phyloP scores from a whole-genome alignment of 345 rosid species.

The Syzygium jambos region DNA sequence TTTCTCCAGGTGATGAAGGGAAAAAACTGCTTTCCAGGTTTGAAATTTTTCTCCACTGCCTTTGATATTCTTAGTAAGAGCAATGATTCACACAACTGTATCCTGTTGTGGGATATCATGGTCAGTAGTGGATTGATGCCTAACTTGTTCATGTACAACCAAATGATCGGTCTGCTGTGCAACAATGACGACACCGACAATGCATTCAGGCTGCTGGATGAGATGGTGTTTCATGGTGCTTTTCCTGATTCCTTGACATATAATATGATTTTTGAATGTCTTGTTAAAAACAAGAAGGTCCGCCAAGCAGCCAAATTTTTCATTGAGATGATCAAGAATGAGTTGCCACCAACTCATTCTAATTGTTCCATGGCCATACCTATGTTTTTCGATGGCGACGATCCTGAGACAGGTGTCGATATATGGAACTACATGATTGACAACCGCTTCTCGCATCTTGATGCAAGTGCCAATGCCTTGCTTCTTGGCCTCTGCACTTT shows the following conservation, averaged over 20 bases:
- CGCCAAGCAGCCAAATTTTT: constrained; percentile 28
- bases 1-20: constrained; percentile 36
- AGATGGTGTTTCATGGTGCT: constrained; percentile 40
- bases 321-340: constrained; percentile 49
- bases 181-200: constrained; percentile 21
- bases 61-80: constrained; percentile 34
- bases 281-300: constrained; percentile 37
- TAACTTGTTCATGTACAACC: constrained; percentile 39
- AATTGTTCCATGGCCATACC: constrained; percentile 33
- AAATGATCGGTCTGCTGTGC: constrained; percentile 35
- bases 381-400: constrained; percentile 31
- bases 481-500: constrained; percentile 40
- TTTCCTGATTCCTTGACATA: constrained; percentile 45
- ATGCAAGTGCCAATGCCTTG: constrained; percentile 31
- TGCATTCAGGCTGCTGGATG: constrained; percentile 41
- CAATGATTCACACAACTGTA: constrained; percentile 15
- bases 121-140: constrained; percentile 27
- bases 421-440: constrained; percentile 52
- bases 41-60: constrained; percentile 33
- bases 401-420: constrained; percentile 48
- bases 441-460: constrained; percentile 25
- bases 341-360: constrained; percentile 28
- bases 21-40: constrained; percentile 43
- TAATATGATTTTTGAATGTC: constrained; percentile 38
- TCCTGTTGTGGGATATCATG: constrained; percentile 38